phyloP scores from a whole-genome alignment of 805 yeast genomes.

The Barnettozyma sucrosica region DNA sequence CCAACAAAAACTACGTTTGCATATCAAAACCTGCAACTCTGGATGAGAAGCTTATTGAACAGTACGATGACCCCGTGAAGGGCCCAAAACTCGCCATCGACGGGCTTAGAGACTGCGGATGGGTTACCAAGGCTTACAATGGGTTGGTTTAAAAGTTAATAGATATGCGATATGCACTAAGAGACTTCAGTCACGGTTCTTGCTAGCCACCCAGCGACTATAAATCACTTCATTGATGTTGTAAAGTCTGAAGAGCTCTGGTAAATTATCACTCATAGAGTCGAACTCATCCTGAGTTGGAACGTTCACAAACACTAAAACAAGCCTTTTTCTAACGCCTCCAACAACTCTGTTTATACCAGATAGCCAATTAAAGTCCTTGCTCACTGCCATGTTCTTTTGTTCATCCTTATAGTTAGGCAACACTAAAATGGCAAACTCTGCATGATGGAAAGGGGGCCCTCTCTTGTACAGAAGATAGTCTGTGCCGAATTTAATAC shows the following conservation, averaged over 20 bases:
- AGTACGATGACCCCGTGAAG: slow-evolving; percentile 40
- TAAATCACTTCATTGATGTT: slow-evolving; percentile 61
- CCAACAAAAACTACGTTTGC: slow-evolving; percentile 60
- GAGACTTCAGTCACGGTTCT: slow-evolving; percentile 59
- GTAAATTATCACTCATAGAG: slow-evolving; percentile 20
- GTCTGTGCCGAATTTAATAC: slow-evolving; percentile 90
- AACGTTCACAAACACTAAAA: slow-evolving; percentile 59
- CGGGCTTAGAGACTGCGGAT: slow-evolving; percentile 75
- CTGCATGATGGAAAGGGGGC: slow-evolving; percentile 95
- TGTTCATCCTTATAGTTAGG: slow-evolving; percentile 32
- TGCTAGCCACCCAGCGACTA: slow-evolving; percentile 80
- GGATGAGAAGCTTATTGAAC: slow-evolving; percentile 29
- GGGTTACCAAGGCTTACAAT: slow-evolving; percentile 69
- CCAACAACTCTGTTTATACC: slow-evolving; percentile 76
- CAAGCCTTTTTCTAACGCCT: slow-evolving; percentile 75
- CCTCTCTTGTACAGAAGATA: slow-evolving; percentile 80
- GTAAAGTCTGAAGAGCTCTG: slow-evolving; percentile 36
- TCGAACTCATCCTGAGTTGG: slow-evolving; percentile 37
- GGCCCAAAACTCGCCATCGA: slow-evolving; percentile 40
- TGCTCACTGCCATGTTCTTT: slow-evolving; percentile 23
- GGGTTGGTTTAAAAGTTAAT: slow-evolving; percentile 37
- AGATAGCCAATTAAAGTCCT: slow-evolving; percentile 57
- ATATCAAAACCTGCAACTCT: slow-evolving; percentile 70
- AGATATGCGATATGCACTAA: not conserved
- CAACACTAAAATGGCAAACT: slow-evolving; percentile 59